Base-by-base conservation (phyloP, 371 early-diverging fungal species). In the Lichtheimia ornata region DNA sequence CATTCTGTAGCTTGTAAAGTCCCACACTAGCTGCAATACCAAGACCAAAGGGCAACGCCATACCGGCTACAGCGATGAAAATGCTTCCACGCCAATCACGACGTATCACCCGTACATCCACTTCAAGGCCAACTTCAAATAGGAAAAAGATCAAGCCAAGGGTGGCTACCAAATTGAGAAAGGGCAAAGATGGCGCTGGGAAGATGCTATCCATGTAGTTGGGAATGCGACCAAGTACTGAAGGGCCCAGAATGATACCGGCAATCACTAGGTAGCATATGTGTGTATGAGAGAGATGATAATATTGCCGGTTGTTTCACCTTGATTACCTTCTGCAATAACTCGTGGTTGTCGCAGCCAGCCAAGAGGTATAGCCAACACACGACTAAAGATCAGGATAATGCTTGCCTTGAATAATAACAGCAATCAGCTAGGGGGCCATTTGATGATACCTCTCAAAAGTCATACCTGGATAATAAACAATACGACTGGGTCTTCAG, bases 91-190 rank as follows among this genome's bases (percentile, higher is more conserved):
- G 65, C 53, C 79, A 79, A 50, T 80, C 82, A 28, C 73, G 66
- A 7, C 70, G 66, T 2, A 91, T 66, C 17, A 84, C 62, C 0
- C 66, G 58, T 5, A 86, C 67, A 61, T 92, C 89, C 24, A 93
- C 85, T 70, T 92, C 94, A 17, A 93, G 70, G 3, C 95, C 94
- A 24, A 96, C 91, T 53, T 96, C 82, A 70, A 96, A 96, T 53
- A 97, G 77, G 72, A 92, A 97, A 52, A 97, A 84, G 14, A 96
- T 82, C 43, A 97, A 79, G 12, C 96, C 97, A 63, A 97, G 69
- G 63, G 90, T 91, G n/a, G 97, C 87, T 7, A 94, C 80, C 22
- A 95, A 72, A 44, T 83, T 87, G 47, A 97, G 72, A 62, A 76
- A 82, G 0, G 88, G 83, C n/a, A 93, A 63, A 2, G 91, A 90